Evolutionary conservation across 257 asterid species (phyloP), one percentile per base, ranked within the genome.

Genomic region (Pogostemon cablin): DNA sequence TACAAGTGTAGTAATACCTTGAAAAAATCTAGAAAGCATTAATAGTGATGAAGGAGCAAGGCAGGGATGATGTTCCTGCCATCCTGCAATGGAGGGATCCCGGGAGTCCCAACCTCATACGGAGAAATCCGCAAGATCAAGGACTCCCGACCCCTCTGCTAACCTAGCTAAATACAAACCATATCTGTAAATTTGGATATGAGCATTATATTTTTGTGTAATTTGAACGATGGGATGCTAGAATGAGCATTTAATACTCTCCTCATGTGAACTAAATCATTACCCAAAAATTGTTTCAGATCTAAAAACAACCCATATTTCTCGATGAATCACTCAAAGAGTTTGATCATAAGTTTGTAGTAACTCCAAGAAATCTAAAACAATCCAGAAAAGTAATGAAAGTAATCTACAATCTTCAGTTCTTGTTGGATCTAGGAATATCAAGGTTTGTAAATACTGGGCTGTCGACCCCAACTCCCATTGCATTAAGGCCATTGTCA

Each of bases 401-500:
- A 47, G 12, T 54, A 42, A 32, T 20, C 25, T 10, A 35, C 1
- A 72, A 32, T 43, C 61, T 15, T 53, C 39, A 80, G 67, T 74
- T 74, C 76, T 86, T 85, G 44, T 67, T 68, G 79, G 83, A 83
- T 73, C 79, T 82, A 60, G 95, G 91, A 71, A 87, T 81, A 75
- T 84, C 78, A 41, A 89, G 95, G 67, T 85, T 89, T 41, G 20
- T 20, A 56, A 89, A 89, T 1, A 80, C 85, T 0, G 96, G 96
- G 84, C 96, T 90, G 71, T 90, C 96, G 34, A 85, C 90, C 55
- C 95, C 96, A 52, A 90, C 96, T 68, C 93, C 96, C 96, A 90
- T 90, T 0, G 96, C 91, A 32, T 88, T 86, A 34, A 90, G 90
- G 32, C 96, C 96, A 42, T 88, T 88, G 78, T 90, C 96, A 2